Percentiles rank a stretch among this genome's conserved stretches.
Conservation (phyloP, 257 asterid species). For the Scutellaria barbata region DNA sequence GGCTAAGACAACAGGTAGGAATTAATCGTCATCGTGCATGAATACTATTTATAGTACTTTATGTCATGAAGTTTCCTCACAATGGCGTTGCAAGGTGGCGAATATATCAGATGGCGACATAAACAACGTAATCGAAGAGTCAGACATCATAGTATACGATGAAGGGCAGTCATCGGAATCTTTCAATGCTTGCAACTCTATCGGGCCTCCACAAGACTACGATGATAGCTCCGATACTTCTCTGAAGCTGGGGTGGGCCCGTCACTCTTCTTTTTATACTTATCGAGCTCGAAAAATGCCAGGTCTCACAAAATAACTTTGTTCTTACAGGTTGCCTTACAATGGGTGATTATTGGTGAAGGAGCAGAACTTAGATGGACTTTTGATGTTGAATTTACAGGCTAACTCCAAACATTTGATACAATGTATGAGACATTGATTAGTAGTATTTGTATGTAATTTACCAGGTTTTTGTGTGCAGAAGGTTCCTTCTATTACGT, state of each 20-base stretch:
- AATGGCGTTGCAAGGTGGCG: constrained; percentile 47
- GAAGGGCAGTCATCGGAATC: constrained; percentile 87
- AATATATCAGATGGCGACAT: constrained; percentile 42
- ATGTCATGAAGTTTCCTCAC: too few relatives aligned
- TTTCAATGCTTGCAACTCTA: constrained; percentile 54
- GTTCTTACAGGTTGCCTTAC: constrained; percentile 50
- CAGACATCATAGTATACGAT: constrained; percentile 50
- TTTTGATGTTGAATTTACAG: constrained; percentile 4
- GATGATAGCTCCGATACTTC: constrained; percentile 74
- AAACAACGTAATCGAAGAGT: constrained; percentile 40
- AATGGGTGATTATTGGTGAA: constrained; percentile 33
- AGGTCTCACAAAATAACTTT: neutral
- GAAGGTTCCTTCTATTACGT: neutral
- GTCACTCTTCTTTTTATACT: neutral
- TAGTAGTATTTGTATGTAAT: neutral
- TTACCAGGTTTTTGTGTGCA: neutral
- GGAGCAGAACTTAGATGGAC: neutral
- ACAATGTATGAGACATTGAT: neutral
- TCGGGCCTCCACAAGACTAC: constrained; percentile 63
- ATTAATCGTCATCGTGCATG: neutral
- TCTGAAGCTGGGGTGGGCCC: constrained; percentile 77
- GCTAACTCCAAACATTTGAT: constrained; percentile 27
- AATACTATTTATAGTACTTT: too few relatives aligned
- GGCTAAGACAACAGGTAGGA: constrained; percentile 62
- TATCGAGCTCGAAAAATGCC: neutral